Conservation (phyloP, 768 basidiomycete species). For the Leccinum rimulosum region DNA sequence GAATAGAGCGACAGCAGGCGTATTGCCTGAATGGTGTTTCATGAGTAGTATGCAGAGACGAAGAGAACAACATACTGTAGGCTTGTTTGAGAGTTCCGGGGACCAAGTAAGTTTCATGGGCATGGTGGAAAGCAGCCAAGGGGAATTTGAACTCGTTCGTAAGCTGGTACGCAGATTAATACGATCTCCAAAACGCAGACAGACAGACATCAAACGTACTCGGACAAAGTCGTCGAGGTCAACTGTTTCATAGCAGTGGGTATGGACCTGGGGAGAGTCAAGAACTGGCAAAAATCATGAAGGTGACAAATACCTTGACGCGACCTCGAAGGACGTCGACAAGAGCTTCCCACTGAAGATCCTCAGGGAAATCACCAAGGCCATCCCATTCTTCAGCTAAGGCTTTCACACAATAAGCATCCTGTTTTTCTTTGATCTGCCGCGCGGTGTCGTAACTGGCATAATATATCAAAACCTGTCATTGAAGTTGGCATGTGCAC, state of each 20-base stretch:
- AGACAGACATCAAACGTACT: constrained; percentile 37
- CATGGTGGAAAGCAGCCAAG: constrained; percentile 81
- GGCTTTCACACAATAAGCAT: constrained; percentile 49
- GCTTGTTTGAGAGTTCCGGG: constrained; percentile 76
- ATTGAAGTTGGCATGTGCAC: background rate
- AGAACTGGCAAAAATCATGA: constrained; percentile 1
- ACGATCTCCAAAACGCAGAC: background rate
- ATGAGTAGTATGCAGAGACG: background rate
- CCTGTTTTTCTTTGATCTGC: constrained; percentile 52
- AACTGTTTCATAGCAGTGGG: constrained; percentile 53
- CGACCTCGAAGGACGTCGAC: constrained; percentile 83
- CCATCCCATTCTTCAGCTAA: constrained; percentile 37
- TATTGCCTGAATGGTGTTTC: constrained; percentile 34
- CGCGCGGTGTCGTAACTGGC: constrained; percentile 51
- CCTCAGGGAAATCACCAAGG: constrained; percentile 63
- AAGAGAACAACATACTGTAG: constrained; percentile 35
- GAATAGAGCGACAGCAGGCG: constrained; percentile 78
- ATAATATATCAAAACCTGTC: constrained; percentile 1
- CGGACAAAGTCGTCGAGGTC: constrained; percentile 70
- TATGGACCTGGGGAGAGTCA: constrained; percentile 24
- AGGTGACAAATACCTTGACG: constrained; percentile 53
- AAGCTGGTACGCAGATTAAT: constrained; percentile 44
- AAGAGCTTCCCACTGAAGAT: constrained; percentile 69
- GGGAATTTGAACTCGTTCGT: constrained; percentile 90
- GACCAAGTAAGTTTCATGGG: constrained; percentile 88